Percentiles rank a stretch among this genome's conserved stretches.
Conservation (phyloP, 2,329 filamentous ascomycete species). For the Arthrobotrys conoides region DNA sequence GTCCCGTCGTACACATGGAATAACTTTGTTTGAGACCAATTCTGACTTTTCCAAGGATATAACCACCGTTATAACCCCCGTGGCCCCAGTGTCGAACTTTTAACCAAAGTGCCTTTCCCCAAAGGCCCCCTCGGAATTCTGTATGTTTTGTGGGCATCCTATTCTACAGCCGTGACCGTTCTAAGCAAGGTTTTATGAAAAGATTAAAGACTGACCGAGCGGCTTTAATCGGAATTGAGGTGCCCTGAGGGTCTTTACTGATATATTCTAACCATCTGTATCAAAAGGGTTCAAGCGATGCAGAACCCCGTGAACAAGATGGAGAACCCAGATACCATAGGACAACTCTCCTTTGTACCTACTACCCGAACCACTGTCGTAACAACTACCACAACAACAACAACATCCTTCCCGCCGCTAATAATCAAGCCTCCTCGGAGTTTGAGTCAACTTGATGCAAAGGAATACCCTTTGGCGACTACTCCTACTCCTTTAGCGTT, state of each 20-base stretch:
- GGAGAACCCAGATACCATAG: constrained; percentile 61
- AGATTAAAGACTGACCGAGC: neutral
- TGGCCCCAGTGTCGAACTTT: constrained; percentile 2
- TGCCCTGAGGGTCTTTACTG: neutral
- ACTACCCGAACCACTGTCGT: constrained; percentile 65
- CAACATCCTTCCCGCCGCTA: constrained; percentile 64
- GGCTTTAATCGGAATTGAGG: neutral
- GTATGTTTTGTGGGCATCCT: constrained; percentile 11
- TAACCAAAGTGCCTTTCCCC: neutral
- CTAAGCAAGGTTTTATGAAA: neutral
- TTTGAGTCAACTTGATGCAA: constrained; percentile 76
- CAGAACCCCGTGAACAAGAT: constrained; percentile 34
- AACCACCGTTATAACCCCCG: neutral
- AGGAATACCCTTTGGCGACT: constrained; percentile 88
- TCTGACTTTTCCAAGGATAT: neutral
- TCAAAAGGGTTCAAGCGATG: constrained; percentile 22
- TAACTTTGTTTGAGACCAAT: constrained; percentile 8
- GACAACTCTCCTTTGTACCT: constrained; percentile 64
- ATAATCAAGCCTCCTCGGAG: constrained; percentile 64
- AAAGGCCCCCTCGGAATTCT: neutral
- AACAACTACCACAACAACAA: constrained; percentile 65
- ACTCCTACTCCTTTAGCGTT: constrained; percentile 85
- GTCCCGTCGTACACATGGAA: constrained; percentile 35
- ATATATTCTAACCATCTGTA: neutral
- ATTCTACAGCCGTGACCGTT: neutral